Evolutionary conservation across 345 rosid species (phyloP).

Genomic region (Arabidopsis suecica): DNA sequence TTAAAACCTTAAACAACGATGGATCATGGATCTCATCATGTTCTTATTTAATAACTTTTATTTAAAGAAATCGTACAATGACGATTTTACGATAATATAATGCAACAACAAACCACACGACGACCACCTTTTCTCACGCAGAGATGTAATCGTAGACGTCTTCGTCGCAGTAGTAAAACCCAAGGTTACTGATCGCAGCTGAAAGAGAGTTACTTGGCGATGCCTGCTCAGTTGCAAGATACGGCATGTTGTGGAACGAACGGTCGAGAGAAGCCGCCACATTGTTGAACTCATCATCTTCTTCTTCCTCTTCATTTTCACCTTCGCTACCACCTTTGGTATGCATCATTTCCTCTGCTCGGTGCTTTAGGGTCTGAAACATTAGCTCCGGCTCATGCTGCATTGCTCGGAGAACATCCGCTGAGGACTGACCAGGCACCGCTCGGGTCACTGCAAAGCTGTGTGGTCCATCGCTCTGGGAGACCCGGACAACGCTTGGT

Average conservation of each 20-base stretch:
- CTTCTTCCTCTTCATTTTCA: constrained; percentile 1
- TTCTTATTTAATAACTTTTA: constrained; percentile 19
- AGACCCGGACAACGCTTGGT: constrained; percentile 85
- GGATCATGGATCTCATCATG: constrained; percentile 14
- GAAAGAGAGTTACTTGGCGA: constrained; percentile 64
- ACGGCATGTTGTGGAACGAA: constrained; percentile 91
- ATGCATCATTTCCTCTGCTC: constrained; percentile 64
- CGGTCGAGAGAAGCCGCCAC: constrained; percentile 66
- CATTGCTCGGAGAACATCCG: constrained; percentile 91
- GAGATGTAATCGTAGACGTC: constrained; percentile 40
- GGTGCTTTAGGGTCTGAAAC: constrained; percentile 90
- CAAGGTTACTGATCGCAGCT: constrained; percentile 68
- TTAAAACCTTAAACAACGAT: constrained; percentile 27
- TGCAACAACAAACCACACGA: constrained; percentile 18
- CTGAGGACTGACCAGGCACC: constrained; percentile 77
- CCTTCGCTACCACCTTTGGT: constrained; percentile 37
- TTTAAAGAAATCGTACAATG: constrained; percentile 26
- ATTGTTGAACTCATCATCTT: constrained; percentile 38
- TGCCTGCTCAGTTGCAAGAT: constrained; percentile 53
- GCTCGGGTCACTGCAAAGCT: constrained; percentile 92
- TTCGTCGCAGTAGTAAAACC: constrained; percentile 68
- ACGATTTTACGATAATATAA: constrained; percentile 19
- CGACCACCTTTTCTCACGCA: constrained; percentile 10
- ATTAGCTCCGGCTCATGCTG: constrained; percentile 98
- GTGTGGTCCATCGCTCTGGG: constrained; percentile 91